Evolutionary conservation across 2,329 filamentous ascomycete species (phyloP), one percentile per base, ranked within the genome.

Genomic region (Pyrenochaeta sp.): DNA sequence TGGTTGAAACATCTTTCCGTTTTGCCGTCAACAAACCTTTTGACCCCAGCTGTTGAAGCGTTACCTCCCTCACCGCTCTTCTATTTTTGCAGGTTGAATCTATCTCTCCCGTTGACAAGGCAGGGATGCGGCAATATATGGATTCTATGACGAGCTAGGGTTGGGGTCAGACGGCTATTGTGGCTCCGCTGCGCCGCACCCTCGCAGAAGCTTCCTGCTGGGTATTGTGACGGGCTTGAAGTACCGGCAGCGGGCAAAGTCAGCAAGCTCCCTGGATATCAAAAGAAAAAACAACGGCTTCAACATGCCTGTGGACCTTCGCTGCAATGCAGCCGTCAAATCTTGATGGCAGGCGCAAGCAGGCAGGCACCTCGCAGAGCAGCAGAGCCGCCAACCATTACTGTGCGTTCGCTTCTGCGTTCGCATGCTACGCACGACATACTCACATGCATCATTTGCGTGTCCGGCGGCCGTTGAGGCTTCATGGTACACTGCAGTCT

Each of bases 341-440:
- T 61, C 52, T 58, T 46, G 38, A 61, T 51, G 48, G 51, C 51
- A 36, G 48, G 54, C 44, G 34, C 52, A 51, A 52, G 53, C 49
- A 57, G 48, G 35, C 38, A 49, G 51, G 58, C 60, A 60, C 45
- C 53, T 52, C 48, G 56, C 60, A 53, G 48, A 55, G 52, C 48
- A 52, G 49, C 47, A 60, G 61, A 66, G 61, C 60, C 61, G 61
- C 61, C 41, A 56, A 38, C 46, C 47, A 51, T 54, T 38, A 53
- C 52, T 39, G 42, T 43, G 51, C 55, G 54, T 56, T 60, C 63
- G 58, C 58, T 59, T 59, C 62, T 54, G 52, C 52, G 29, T 56
- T 55, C 59, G 55, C 59, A 62, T 62, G 54, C 39, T 53, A 62
- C 53, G 67, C 66, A 69, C 64, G 63, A 68, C 65, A 69, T 69